Percentiles rank a stretch among this genome's conserved stretches.
These are phyloP conservation scores for Sordariomycetes sp. DNA, from an alignment of 2,329 filamentous ascomycete species.

Conservation along the genomic window DNA sequence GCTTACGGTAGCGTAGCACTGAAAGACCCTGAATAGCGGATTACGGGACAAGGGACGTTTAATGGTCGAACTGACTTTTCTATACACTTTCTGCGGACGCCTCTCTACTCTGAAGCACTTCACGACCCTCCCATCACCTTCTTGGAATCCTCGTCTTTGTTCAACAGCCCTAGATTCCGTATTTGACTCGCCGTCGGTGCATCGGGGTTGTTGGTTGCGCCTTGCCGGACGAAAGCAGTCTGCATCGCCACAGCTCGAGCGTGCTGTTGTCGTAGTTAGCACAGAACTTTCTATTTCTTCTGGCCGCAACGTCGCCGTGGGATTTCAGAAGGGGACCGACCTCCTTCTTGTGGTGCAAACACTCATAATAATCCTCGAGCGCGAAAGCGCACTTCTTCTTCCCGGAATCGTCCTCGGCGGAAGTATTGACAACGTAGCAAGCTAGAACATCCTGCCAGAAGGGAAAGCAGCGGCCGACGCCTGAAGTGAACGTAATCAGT, in stretches of 20 bases:
- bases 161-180: conserved; percentile 73
- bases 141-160: conserved; percentile 73
- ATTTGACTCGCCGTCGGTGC: conserved; percentile 79
- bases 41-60: too few species aligned
- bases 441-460: conserved; percentile 99
- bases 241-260: conserved; percentile 72
- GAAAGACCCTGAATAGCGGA: too few species aligned
- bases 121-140: conserved; percentile 33
- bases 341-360: conserved; percentile 98
- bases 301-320: neutral
- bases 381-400: conserved; percentile 80
- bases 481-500: conserved; percentile 24
- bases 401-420: conserved; percentile 65
- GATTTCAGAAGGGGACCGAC: conserved; percentile 37
- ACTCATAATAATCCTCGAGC: conserved; percentile 97
- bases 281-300: neutral
- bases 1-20: too few species aligned
- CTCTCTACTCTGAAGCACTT: too few species aligned
- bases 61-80: too few species aligned
- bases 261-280: conserved; percentile 41
- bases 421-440: conserved; percentile 94
- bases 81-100: too few species aligned
- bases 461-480: conserved; percentile 79
- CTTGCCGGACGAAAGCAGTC: conserved; percentile 73
- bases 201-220: conserved; percentile 69